These are phyloP conservation scores for Sporothrix euskadiensis DNA, from an alignment of 2,329 filamentous ascomycete species.

Conservation along the genomic window DNA sequence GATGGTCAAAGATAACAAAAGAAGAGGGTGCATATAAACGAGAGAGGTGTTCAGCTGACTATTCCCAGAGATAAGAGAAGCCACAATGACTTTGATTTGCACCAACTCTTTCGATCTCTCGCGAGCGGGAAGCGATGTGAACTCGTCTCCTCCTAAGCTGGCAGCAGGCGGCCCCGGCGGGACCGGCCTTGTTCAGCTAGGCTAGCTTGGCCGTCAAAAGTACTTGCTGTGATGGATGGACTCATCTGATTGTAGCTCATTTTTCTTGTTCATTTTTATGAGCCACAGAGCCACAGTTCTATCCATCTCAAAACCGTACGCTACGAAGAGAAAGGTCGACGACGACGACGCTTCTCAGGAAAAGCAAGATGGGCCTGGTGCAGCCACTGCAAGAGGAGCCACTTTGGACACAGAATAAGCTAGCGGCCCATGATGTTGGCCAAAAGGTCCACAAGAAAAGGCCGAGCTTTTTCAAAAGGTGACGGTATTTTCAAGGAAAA, in stretches of 20 bases:
- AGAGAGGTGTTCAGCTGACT: not conserved
- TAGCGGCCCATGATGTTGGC: not conserved
- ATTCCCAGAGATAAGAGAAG: not conserved
- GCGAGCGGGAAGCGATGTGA: not conserved
- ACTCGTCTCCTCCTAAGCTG: not conserved
- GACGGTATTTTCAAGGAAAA: conserved; percentile 1
- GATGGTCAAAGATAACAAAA: not conserved
- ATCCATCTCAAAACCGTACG: not conserved
- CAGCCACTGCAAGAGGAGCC: not conserved
- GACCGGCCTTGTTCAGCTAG: conserved; percentile 1
- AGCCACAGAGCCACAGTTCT: not conserved
- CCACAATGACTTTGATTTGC: not conserved
- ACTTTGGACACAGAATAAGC: not conserved
- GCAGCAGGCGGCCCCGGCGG: conserved; percentile 10
- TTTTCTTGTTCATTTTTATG: not conserved
- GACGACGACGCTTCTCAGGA: conserved; percentile 1
- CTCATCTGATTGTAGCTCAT: not conserved
- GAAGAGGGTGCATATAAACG: not conserved
- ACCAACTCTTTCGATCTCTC: not conserved
- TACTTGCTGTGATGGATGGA: not conserved
- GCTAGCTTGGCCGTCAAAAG: not conserved
- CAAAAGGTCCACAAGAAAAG: not conserved
- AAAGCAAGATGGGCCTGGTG: conserved; percentile 3
- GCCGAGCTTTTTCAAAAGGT: not conserved
- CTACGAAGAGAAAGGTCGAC: not conserved